phyloP scores from a whole-genome alignment of 805 yeast genomes.

The Nakazawaea laoshanensis region DNA sequence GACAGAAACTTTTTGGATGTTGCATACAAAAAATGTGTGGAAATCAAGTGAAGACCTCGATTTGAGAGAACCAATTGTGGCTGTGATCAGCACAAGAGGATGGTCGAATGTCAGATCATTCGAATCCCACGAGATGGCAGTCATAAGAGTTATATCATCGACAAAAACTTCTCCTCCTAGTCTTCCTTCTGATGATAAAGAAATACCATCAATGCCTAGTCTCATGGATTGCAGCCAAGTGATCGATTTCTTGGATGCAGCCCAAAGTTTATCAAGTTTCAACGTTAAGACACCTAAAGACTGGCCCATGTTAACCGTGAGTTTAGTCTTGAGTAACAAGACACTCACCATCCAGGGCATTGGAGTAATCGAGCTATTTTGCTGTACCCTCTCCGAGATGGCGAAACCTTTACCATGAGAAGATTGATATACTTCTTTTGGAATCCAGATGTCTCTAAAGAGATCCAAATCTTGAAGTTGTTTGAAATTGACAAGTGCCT shows the following conservation, averaged over 20 bases:
- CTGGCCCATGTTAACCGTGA: constrained; percentile 73
- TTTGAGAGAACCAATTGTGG: constrained; percentile 47
- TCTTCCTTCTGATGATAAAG: constrained; percentile 62
- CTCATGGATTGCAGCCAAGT: constrained; percentile 67
- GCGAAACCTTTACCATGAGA: constrained; percentile 11
- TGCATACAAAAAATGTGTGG: constrained; percentile 70
- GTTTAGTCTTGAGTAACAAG: constrained; percentile 39
- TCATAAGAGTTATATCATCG: constrained; percentile 40
- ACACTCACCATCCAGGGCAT: constrained; percentile 70
- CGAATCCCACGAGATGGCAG: constrained; percentile 67
- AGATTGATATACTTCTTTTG: constrained; percentile 28
- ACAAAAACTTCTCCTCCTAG: constrained; percentile 62
- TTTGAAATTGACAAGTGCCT: constrained; percentile 63
- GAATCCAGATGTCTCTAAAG: constrained; percentile 78
- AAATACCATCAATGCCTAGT: constrained; percentile 45
- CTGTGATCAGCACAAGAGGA: constrained; percentile 60
- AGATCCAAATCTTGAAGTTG: constrained; percentile 83
- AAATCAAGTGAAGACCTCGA: constrained; percentile 71
- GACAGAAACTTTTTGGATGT: constrained; percentile 36
- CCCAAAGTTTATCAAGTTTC: constrained; percentile 54
- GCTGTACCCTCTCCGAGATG: constrained; percentile 39
- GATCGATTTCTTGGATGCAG: constrained; percentile 54
- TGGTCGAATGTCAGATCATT: constrained; percentile 34
- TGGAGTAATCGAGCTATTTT: constrained; percentile 53
- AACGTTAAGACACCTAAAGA: constrained; percentile 64